phyloP scores from a whole-genome alignment of 2,329 filamentous ascomycete species.

The Elsinoe fawcettii region DNA sequence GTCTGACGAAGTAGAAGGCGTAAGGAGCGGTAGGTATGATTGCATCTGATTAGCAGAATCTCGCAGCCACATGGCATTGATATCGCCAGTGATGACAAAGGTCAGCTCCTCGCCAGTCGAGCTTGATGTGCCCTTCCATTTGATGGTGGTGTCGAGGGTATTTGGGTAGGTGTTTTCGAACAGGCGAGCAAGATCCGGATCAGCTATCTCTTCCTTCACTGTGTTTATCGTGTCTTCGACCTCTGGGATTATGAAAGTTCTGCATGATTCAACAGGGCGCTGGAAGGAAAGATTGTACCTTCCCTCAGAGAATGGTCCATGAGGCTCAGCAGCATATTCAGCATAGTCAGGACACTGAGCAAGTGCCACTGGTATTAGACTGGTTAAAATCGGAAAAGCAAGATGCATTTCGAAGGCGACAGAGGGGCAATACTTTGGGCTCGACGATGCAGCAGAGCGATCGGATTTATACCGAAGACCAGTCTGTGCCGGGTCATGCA shows the following conservation, averaged over 20 bases:
- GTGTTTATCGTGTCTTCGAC: slow-evolving; percentile 35
- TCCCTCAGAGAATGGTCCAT: slow-evolving; percentile 39
- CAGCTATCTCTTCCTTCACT: slow-evolving; percentile 31
- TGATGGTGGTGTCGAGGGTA: slow-evolving; percentile 64
- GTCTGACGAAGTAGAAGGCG: slow-evolving; percentile 44
- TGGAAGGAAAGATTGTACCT: slow-evolving; percentile 40
- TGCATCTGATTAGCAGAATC: slow-evolving; percentile 62
- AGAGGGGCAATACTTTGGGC: no score
- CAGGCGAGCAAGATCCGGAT: slow-evolving; percentile 58
- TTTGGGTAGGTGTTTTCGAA: slow-evolving; percentile 70
- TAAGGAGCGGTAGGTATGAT: slow-evolving; percentile 57
- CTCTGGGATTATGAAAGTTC: slow-evolving; percentile 40
- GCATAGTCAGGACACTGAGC: slow-evolving; percentile 39
- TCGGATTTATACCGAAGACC: background rate
- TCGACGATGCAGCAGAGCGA: background rate
- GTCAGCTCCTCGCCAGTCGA: slow-evolving; percentile 56
- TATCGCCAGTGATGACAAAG: slow-evolving; percentile 51
- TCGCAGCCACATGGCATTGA: slow-evolving; percentile 47
- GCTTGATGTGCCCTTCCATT: slow-evolving; percentile 57
- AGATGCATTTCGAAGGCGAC: background rate
- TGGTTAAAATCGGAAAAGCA: background rate
- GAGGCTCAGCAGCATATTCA: slow-evolving; percentile 34
- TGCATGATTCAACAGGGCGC: slow-evolving; percentile 37
- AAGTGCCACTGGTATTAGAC: slow-evolving; percentile 2
- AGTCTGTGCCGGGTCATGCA: background rate